These are phyloP conservation scores for Oropetium thomaeum DNA, from an alignment of 176 grass and related monocot species.

Conservation along the genomic window DNA sequence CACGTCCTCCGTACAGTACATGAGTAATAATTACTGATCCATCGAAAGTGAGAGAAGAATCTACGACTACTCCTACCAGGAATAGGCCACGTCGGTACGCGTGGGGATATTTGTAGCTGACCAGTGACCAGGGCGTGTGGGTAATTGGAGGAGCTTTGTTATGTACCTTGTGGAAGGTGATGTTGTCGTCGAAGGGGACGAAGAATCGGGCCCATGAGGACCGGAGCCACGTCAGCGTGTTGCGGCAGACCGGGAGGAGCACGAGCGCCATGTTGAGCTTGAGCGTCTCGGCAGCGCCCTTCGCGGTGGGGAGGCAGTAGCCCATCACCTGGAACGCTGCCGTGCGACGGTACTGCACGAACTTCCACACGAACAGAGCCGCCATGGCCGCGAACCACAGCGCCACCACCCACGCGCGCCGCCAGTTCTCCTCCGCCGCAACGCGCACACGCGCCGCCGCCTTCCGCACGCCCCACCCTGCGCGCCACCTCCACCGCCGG, in stretches of 20 bases:
- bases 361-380: conserved; percentile 83
- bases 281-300: conserved; percentile 93
- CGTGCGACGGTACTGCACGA: conserved; percentile 68
- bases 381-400: conserved; percentile 73
- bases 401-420: conserved; percentile 59
- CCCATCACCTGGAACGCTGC: conserved; percentile 78
- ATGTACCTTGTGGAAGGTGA: conserved; percentile 97
- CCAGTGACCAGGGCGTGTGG: neutral
- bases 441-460: conserved; percentile 42
- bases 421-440: conserved; percentile 88
- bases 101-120: neutral
- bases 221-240: conserved; percentile 95
- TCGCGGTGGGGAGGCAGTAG: conserved; percentile 85
- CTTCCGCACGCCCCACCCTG: conserved; percentile 21
- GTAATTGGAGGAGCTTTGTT: neutral
- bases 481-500: neutral
- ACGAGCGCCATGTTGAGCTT: conserved; percentile 99
- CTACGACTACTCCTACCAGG: neutral
- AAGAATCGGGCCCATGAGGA: conserved; percentile 89
- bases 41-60: neutral
- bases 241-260: conserved; percentile 88
- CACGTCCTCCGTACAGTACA: neutral
- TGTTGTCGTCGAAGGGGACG: conserved; percentile 98
- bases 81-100: conserved; percentile 5
- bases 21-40: neutral